Evolutionary conservation across 768 basidiomycete species (phyloP).

Genomic region (Dacryopinax spathularia): DNA sequence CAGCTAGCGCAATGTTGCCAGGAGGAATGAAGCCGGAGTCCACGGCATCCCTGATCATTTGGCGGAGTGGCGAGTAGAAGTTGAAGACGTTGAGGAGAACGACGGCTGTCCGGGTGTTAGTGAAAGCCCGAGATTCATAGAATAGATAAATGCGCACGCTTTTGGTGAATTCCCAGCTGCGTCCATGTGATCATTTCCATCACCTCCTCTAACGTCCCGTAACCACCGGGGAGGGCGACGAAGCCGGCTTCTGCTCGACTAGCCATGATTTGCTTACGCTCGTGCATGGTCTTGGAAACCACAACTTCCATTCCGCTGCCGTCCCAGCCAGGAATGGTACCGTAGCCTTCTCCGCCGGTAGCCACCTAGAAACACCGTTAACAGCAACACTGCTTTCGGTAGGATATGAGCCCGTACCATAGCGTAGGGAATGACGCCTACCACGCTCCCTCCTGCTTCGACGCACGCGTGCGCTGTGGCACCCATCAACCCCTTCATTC

Average conservation of each 20-base stretch:
- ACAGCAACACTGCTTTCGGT: slow-evolving; percentile 8
- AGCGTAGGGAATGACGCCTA: slow-evolving; percentile 64
- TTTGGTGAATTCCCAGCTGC: slow-evolving; percentile 73
- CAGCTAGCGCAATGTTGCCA: slow-evolving; percentile 44
- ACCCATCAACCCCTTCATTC: slow-evolving; percentile 75
- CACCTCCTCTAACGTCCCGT: slow-evolving; percentile 90
- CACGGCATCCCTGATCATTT: slow-evolving; percentile 53
- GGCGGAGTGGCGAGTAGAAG: slow-evolving; percentile 72
- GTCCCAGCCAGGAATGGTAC: slow-evolving; percentile 13
- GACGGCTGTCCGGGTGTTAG: slow-evolving; percentile 40
- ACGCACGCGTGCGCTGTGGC: slow-evolving; percentile 52
- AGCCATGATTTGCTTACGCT: slow-evolving; percentile 87
- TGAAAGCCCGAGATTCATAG: background rate
- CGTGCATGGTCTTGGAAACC: slow-evolving; percentile 69
- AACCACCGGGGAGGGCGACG: slow-evolving; percentile 82
- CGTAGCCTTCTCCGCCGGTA: slow-evolving; percentile 14
- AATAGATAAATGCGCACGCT: slow-evolving; percentile 38
- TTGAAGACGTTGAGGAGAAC: slow-evolving; percentile 71
- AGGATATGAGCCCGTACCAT: slow-evolving; percentile 40
- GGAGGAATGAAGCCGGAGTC: slow-evolving; percentile 60
- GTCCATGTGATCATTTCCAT: slow-evolving; percentile 91
- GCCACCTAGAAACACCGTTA: background rate
- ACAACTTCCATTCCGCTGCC: slow-evolving; percentile 31
- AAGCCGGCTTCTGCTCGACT: slow-evolving; percentile 57
- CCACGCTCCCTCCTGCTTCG: slow-evolving; percentile 53